Evolutionary conservation across 768 basidiomycete species (phyloP), one percentile per base, ranked within the genome.

Genomic region (Tephrocybe sp.): DNA sequence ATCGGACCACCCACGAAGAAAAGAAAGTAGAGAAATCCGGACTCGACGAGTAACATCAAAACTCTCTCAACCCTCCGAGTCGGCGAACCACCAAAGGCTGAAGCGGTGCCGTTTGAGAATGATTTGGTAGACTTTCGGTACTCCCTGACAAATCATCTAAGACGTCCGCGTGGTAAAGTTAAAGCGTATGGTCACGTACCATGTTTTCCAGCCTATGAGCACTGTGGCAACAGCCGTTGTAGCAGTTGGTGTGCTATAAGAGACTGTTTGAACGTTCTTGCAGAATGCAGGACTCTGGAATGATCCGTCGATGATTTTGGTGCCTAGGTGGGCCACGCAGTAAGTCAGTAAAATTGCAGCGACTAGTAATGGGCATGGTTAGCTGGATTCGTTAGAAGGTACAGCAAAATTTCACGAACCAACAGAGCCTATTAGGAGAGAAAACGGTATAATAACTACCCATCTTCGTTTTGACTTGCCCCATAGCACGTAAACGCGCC

Each of bases 401-500:
- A 17, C 16, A 32, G n/a, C 2, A 11, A 33, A 12, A 1, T 1
- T 39, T 38, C n/a, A 14, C 48, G 13, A 30, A 49, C 53, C 42
- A 1, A 54, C 23, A 44, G 53, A 54, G 12, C 53, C 53, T 13
- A 49, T 14, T 2, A 54, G 53, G 2, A 48, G 14, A 14, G 31
- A 16, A 8, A 54, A 12, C 30, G 53, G 53, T 2, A 54, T 26
- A 0, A 49, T 7, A 11, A 39, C 16, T 4, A 54, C 30, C 53
- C 53, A 54, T 1, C 13, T 16, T 16, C 22, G 20, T 33, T 22
- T 32, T 3, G 23, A 34, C 0, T 22, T 31, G 9, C 48, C 19
- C 53, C 53, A 54, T n/a, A 54, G 53, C 2, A 14, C 48, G 31
- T 48, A 45, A n/a, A 54, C 53, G 17, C 53, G 53, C 53, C 53